These are phyloP conservation scores for Venturiaceae sp. DNA, from an alignment of 2,329 filamentous ascomycete genomes.

Conservation along the genomic window DNA sequence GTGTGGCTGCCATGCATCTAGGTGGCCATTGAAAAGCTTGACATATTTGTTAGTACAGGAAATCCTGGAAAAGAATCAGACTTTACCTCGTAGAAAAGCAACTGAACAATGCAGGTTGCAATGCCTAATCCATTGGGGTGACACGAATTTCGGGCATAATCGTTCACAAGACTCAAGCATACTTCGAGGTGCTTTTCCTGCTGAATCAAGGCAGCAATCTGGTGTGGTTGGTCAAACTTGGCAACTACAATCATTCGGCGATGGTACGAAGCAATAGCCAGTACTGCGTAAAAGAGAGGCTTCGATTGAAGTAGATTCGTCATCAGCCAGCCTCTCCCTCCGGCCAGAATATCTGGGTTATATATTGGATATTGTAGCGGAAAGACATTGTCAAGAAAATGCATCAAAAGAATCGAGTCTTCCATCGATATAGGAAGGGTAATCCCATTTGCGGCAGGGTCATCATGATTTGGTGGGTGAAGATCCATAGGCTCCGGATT, in stretches of 20 bases:
- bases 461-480: no score
- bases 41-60: neutral
- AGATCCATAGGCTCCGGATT: no score
- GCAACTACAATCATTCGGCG: neutral
- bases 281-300: neutral
- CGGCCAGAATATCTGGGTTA: neutral
- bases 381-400: neutral
- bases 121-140: neutral
- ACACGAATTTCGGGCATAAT: neutral
- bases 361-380: neutral
- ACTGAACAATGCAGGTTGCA: neutral
- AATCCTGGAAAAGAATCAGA: no score
- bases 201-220: neutral
- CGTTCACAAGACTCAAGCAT: neutral
- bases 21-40: neutral
- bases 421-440: neutral
- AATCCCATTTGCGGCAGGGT: neutral
- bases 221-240: neutral
- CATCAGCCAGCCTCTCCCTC: neutral
- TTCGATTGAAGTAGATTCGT: neutral
- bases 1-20: neutral
- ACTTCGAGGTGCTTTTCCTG: neutral
- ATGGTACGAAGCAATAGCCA: neutral
- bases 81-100: neutral
- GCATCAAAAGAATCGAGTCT: neutral